Evolutionary conservation across 2,329 filamentous ascomycete species (phyloP).

Genomic region (Balansia obtecta): DNA sequence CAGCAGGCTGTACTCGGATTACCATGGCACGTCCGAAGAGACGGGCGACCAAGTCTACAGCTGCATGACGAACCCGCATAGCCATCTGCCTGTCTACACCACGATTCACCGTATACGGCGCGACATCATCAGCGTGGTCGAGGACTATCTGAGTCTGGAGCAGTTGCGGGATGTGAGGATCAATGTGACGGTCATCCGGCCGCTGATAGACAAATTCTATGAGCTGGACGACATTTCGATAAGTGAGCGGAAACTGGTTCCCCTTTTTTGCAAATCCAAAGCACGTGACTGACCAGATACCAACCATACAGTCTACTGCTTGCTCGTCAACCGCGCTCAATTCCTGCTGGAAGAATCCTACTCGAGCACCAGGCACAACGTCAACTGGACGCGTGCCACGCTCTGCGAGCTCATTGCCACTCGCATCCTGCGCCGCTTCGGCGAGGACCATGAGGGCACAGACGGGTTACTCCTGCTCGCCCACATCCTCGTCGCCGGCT

Average conservation of each 20-base stretch:
- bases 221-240: conserved; percentile 69
- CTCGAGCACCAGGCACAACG: conserved; percentile 66
- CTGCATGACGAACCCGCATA: conserved; percentile 45
- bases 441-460: conserved; percentile 62
- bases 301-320: conserved; percentile 54
- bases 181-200: conserved; percentile 68
- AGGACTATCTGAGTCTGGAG: conserved; percentile 54
- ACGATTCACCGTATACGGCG: conserved; percentile 62
- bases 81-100: conserved; percentile 58
- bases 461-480: conserved; percentile 61
- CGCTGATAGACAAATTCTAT: conserved; percentile 74
- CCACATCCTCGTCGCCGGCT: conserved; percentile 70
- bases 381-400: conserved; percentile 64
- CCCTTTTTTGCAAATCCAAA: not conserved
- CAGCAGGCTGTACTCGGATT: conserved; percentile 18
- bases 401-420: conserved; percentile 73
- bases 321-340: conserved; percentile 70
- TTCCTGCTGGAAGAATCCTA: conserved; percentile 69
- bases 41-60: conserved; percentile 31
- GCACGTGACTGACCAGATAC: not conserved
- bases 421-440: conserved; percentile 64
- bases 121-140: conserved; percentile 50
- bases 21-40: conserved; percentile 15
- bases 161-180: conserved; percentile 72
- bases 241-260: no score